Conservation (phyloP, 1,284 basidiomycete species). For the Moesziomyces globuligerus region DNA sequence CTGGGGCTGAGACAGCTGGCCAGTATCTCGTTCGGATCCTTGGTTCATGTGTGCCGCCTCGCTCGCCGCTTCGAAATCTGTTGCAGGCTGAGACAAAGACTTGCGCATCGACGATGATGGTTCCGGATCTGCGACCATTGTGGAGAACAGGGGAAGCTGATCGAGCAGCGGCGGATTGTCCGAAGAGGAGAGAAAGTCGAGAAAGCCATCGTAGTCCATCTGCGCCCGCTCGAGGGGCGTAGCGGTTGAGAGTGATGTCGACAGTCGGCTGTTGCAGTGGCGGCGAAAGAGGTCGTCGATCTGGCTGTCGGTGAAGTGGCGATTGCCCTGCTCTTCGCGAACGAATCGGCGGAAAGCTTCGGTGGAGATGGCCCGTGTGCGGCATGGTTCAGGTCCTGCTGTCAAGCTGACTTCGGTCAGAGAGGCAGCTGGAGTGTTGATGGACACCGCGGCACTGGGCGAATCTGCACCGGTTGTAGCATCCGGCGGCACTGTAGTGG, state of each 20-base stretch:
- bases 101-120: constrained; percentile 15
- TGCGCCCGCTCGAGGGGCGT: constrained; percentile 9
- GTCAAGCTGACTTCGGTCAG: not conserved
- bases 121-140: constrained; percentile 32
- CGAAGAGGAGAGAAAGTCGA: constrained; percentile 56
- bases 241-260: constrained; percentile 8
- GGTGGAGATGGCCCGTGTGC: constrained; percentile 30
- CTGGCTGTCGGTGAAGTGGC: constrained; percentile 24
- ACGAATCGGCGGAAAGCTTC: constrained; percentile 49
- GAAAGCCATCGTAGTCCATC: constrained; percentile 57
- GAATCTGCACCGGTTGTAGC: too few species aligned
- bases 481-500: too few species aligned
- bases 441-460: not conserved
- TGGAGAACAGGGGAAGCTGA: constrained; percentile 39
- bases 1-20: constrained; percentile 10
- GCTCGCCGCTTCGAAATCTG: not conserved
- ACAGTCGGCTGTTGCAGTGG: constrained; percentile 39
- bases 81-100: not conserved
- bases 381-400: constrained; percentile 15
- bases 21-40: not conserved
- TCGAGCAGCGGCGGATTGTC: constrained; percentile 59
- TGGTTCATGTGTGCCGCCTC: constrained; percentile 2
- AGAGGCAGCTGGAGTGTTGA: constrained; percentile 8
- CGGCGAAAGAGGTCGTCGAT: constrained; percentile 37
- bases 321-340: constrained; percentile 54